phyloP scores from a whole-genome alignment of 2,329 filamentous ascomycete genomes.

The Scopulariopsis brevicaulis region DNA sequence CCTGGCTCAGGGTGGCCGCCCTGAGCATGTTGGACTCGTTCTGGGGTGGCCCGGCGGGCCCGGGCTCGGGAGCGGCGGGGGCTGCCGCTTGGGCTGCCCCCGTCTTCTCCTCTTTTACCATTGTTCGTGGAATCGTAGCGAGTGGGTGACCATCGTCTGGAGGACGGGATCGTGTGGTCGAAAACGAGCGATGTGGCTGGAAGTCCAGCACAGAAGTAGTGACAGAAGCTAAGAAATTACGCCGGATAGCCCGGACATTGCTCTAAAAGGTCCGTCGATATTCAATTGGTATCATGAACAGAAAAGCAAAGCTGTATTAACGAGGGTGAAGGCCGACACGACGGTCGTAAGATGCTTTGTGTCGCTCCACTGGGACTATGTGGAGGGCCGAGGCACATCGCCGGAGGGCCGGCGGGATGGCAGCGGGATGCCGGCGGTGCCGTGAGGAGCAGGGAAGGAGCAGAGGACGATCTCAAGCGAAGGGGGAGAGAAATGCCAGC shows the following conservation, averaged over 20 bases:
- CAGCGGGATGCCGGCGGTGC: neutral
- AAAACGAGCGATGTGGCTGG: neutral
- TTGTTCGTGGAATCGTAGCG: neutral
- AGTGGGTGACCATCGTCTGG: neutral
- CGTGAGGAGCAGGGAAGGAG: neutral
- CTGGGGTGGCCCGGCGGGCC: neutral
- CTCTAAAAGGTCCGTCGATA: neutral
- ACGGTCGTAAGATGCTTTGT: neutral
- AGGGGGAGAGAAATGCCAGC: neutral
- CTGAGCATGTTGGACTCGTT: neutral
- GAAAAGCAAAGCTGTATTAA: neutral
- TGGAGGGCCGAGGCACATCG: neutral
- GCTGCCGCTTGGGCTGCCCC: neutral
- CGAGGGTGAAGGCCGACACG: neutral
- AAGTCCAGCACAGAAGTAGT: neutral
- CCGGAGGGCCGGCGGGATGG: neutral
- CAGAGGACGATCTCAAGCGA: neutral
- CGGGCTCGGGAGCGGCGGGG: neutral
- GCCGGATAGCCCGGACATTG: neutral
- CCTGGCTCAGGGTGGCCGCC: neutral
- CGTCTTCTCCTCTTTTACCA: conserved; percentile 1
- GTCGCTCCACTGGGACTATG: neutral
- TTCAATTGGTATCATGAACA: neutral
- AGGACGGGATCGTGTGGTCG: neutral
- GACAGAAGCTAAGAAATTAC: neutral